Percentiles rank a stretch among this genome's conserved stretches.
Conservation (phyloP, 176 grass and related monocot genomes). For the Avena sativa region DNA sequence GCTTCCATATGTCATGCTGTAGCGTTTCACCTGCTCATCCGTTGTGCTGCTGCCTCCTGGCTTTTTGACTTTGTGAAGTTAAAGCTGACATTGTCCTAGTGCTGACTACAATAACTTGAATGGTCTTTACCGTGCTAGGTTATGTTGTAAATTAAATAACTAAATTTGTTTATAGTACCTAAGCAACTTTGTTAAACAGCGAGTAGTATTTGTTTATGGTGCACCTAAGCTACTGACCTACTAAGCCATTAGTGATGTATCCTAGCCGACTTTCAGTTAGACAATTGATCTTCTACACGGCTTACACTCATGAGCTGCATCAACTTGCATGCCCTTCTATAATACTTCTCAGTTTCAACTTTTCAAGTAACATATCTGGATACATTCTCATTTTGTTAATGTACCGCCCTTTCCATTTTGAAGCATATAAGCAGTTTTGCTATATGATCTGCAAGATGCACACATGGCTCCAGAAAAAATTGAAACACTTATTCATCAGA, state of each 20-base stretch:
- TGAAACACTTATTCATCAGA: conserved; percentile 13
- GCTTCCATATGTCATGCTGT: conserved; percentile 27
- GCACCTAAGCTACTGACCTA: conserved; percentile 18
- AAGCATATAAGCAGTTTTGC: conserved; percentile 6
- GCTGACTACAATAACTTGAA: conserved; percentile 36
- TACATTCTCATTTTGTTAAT: conserved; percentile 1
- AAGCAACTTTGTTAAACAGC: background rate
- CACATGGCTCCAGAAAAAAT: background rate
- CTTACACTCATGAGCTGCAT: background rate
- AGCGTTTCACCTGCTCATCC: background rate
- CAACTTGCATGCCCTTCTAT: background rate
- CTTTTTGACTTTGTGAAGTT: conserved; percentile 3
- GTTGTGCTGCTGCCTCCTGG: background rate
- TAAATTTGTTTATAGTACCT: background rate
- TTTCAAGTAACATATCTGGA: background rate
- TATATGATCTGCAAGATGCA: background rate
- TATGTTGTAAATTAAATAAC: background rate
- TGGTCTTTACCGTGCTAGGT: conserved; percentile 8
- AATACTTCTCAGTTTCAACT: background rate
- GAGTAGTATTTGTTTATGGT: conserved; percentile 18
- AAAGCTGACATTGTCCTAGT: conserved; percentile 30
- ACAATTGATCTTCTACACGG: background rate
- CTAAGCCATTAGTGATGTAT: background rate
- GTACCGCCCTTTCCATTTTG: background rate
- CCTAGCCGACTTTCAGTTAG: background rate